Base-by-base conservation (phyloP, 768 basidiomycete genomes). In the Pulveroboletus sp. region DNA sequence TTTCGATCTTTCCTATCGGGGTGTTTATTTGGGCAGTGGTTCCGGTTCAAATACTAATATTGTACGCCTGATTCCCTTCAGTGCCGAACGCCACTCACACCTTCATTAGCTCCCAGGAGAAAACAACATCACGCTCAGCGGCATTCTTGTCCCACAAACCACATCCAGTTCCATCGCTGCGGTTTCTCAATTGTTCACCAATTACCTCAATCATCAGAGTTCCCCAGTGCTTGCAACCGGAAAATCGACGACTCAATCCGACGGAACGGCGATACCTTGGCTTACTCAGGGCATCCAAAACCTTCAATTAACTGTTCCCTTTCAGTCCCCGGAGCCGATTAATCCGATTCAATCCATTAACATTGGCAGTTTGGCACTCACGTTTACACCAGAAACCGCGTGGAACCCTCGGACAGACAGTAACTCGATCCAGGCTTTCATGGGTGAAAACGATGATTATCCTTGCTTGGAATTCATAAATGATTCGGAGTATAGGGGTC, bases 151-250 rank as follows among this genome's bases (percentile, higher is more conserved):
- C 34, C 76, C 72, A 5, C 83, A 87, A 47, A 74, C 72, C 12
- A 68, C 67, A 20, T 49, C 74, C 10, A 59, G 66, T 6, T 67
- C 75, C 39, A 74, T 87, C 33, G 69, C 65, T 4, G 56, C 60
- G n/a, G 69, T 87, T 40, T 83, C 83, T 7, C 62, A 77, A 45
- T 69, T 89, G 35, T 89, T 89, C 65, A 86, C 84, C 14, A 77
- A 79, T 40, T 88, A 86, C 60, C 69, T 90, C 53, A 88, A 90
- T 56, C 75, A 82, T 21, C 77, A 79, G 20, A 63, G 57, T n/a
- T 80, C 84, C 4, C 74, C 70, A 5, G 82, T 88, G 29, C 60
- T 81, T 48, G 87, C 85, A 2, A 71, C 68, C 12, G 87, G 86
- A 14, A 62, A 69, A 40, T 82, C 82, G 17, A 81, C 84, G 10